Evolutionary conservation across 768 basidiomycete genomes (phyloP), one percentile per base, ranked within the genome.

Genomic region (Rhodocollybia butyracea): DNA sequence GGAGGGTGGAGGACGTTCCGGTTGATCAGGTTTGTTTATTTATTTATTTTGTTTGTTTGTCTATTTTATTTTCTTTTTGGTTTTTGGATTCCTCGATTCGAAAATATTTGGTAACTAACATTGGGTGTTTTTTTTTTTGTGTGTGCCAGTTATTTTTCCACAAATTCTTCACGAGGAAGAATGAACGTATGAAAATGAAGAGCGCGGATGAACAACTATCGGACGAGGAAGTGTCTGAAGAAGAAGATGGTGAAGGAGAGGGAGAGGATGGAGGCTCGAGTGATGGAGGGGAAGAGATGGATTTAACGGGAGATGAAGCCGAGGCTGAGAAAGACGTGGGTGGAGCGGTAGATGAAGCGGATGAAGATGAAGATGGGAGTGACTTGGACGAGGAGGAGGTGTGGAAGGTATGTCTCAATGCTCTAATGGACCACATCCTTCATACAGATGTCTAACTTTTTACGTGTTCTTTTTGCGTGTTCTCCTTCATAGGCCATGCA

Each of bases 381-480:
- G 81, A 80, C 42, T 60, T 67, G 1, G 82, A 82, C 12, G 89
- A 91, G 63, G 84, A 73, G 17, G 90, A 89, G 62, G 81, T 96
- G 17, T 98, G 94, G 94, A 93, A 89, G 86, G 94, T 94, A 60
- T 56, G 73, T 59, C n/a, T n/a, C n/a, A n/a, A n/a, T n/a, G n/a
- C n/a, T n/a, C n/a, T n/a, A n/a, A n/a, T n/a, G n/a, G n/a, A n/a
- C n/a, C n/a, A n/a, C n/a, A n/a, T n/a, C n/a, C n/a, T n/a, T n/a
- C n/a, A n/a, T n/a, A n/a, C n/a, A n/a, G n/a, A n/a, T n/a, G n/a
- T n/a, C n/a, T n/a, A n/a, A n/a, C n/a, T n/a, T n/a, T n/a, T n/a
- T n/a, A n/a, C n/a, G n/a, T n/a, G n/a, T n/a, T 39, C 31, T 55
- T 12, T 55, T 41, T 47, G n/a, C 10, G 38, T 46, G 12, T 29